These are phyloP conservation scores for Haberlea rhodopensis DNA, from an alignment of 257 asterid genomes.

Conservation along the genomic window DNA sequence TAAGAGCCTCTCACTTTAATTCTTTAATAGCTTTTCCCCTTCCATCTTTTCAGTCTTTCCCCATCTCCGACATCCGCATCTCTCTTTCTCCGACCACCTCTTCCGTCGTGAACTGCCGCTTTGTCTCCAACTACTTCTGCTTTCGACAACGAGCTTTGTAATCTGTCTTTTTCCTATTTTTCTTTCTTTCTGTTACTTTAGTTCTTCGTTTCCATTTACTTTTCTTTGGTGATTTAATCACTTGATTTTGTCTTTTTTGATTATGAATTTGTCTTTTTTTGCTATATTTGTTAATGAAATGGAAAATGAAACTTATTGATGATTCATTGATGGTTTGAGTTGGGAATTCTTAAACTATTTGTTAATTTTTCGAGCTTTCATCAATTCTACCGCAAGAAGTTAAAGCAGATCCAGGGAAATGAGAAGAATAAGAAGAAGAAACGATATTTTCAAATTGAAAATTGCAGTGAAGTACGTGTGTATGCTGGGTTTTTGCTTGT, in stretches of 20 bases:
- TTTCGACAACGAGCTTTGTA: no score
- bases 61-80: no score
- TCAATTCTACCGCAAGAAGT: background rate
- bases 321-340: background rate
- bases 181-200: no score
- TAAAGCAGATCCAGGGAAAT: background rate
- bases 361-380: background rate
- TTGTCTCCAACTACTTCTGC: no score
- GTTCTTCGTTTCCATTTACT: no score
- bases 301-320: no score
- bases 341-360: background rate
- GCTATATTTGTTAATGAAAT: no score
- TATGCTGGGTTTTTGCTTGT: constrained; percentile 19
- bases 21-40: no score
- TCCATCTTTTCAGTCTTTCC: no score
- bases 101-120: background rate
- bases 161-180: no score
- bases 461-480: constrained; percentile 33
- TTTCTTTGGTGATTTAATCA: background rate
- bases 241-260: background rate
- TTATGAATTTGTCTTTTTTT: no score
- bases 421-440: constrained; percentile 12
- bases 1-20: no score
- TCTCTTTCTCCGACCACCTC: background rate
- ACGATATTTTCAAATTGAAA: constrained; percentile 19